These are phyloP conservation scores for Uronychia binucleata DNA, from an alignment of 73 alveolate genomes.

Conservation along the genomic window DNA sequence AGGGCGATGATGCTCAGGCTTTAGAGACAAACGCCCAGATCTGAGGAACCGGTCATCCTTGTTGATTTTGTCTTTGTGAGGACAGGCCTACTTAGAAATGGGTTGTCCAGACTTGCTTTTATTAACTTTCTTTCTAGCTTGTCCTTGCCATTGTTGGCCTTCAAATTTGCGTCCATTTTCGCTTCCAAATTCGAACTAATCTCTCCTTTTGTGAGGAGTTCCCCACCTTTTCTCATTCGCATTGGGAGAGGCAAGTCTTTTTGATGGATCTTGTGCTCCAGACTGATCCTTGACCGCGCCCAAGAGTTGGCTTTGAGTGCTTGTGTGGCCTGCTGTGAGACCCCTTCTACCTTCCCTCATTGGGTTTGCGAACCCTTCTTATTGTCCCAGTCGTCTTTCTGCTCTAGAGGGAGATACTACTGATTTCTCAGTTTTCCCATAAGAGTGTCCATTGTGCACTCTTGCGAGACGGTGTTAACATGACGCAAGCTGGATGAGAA, in stretches of 20 bases:
- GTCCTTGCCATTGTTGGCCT: neutral
- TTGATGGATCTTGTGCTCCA: neutral
- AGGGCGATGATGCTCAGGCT: too few relatives aligned
- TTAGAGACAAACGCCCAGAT: too few relatives aligned
- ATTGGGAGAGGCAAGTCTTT: neutral
- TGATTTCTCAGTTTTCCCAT: neutral
- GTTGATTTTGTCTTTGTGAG: too few relatives aligned
- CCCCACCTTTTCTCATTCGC: neutral
- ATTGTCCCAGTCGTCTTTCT: neutral
- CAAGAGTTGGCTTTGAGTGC: neutral
- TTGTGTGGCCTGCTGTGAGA: neutral
- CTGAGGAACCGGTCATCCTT: too few relatives aligned
- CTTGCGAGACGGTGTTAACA: neutral
- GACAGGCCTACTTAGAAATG: neutral
- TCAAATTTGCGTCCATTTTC: neutral
- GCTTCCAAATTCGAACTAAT: neutral
- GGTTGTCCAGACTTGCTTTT: neutral
- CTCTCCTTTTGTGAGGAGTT: neutral
- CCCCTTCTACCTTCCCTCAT: neutral
- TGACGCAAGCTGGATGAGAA: neutral
- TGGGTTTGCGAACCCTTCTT: neutral
- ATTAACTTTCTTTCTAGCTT: neutral
- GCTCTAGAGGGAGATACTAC: neutral
- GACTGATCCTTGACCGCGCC: neutral
- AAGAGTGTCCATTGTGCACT: neutral